These are phyloP conservation scores for Ramaria sp. DNA, from an alignment of 768 basidiomycete genomes.

Conservation along the genomic window DNA sequence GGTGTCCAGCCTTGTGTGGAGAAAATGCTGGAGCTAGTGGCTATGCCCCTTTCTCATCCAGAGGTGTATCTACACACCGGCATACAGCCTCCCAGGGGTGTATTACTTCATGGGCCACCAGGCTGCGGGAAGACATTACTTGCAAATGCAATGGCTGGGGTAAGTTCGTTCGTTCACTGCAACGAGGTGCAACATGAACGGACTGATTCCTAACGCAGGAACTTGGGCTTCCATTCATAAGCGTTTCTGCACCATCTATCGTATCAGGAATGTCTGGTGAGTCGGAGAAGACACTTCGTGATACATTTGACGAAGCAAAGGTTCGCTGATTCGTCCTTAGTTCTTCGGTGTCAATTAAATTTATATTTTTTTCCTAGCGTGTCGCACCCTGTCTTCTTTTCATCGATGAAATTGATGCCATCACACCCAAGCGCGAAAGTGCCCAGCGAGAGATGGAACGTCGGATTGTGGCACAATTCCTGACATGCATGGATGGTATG, in stretches of 20 bases:
- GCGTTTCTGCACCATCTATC: slow-evolving; percentile 87
- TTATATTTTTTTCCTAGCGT: slow-evolving; percentile 33
- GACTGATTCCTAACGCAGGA: slow-evolving; percentile 40
- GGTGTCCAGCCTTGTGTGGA: slow-evolving; percentile 81
- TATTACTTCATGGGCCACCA: slow-evolving; percentile 88
- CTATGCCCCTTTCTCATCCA: slow-evolving; percentile 89
- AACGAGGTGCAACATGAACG: background rate
- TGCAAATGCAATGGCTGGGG: slow-evolving; percentile 92
- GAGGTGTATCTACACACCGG: slow-evolving; percentile 94
- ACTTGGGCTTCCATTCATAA: slow-evolving; percentile 86
- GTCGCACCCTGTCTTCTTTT: slow-evolving; percentile 89
- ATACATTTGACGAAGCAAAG: slow-evolving; percentile 96
- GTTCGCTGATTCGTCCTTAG: slow-evolving; percentile 30
- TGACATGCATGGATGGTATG: slow-evolving; percentile 98
- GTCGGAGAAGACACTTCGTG: slow-evolving; percentile 90
- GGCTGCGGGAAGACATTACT: slow-evolving; percentile 95
- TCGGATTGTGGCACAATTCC: slow-evolving; percentile 91
- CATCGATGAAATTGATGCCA: slow-evolving; percentile 97
- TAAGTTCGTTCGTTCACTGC: slow-evolving; percentile 26
- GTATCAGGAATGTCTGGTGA: slow-evolving; percentile 99
- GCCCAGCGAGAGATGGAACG: slow-evolving; percentile 98
- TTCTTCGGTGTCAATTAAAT: background rate
- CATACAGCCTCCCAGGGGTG: slow-evolving; percentile 84
- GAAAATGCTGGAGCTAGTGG: slow-evolving; percentile 92
- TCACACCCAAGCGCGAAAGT: slow-evolving; percentile 95